These are phyloP conservation scores for Colletotrichum destructivum DNA, from an alignment of 2,329 filamentous ascomycete species.

Conservation along the genomic window DNA sequence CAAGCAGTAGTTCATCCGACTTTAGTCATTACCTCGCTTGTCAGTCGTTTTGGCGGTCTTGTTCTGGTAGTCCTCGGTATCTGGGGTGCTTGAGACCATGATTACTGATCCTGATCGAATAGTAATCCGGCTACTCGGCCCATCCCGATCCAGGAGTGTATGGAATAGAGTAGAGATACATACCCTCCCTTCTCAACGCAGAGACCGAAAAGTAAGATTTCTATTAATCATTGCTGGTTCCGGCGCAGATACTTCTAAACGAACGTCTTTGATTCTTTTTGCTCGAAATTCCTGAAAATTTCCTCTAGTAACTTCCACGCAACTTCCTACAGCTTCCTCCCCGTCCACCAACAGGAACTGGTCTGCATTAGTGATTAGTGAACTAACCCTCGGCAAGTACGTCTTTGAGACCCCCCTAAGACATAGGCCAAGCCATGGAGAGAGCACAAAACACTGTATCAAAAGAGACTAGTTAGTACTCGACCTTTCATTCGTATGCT, in stretches of 20 bases:
- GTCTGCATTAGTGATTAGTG: conserved; percentile 8
- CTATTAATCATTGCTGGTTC: no score
- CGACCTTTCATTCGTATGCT: no score
- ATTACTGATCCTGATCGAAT: conserved; percentile 23
- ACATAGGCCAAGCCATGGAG: no score
- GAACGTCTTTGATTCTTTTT: no score
- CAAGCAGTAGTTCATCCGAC: background rate
- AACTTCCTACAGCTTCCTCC: background rate
- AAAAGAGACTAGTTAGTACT: background rate
- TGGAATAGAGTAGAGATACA: no score
- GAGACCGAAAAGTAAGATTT: background rate
- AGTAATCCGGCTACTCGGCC: conserved; percentile 1
- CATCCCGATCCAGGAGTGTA: background rate
- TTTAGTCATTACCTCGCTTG: background rate
- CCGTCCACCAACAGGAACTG: background rate
- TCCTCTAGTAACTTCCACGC: no score
- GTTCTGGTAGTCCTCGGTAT: background rate
- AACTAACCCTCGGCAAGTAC: background rate
- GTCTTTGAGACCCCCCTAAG: no score
- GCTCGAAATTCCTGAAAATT: no score
- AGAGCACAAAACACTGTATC: background rate
- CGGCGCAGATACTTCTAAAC: no score
- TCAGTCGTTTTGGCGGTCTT: background rate
- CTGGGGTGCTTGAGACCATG: conserved; percentile 1
- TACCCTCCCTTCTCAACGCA: no score